Evolutionary conservation across 1,139 yeast genomes (phyloP), one percentile per base, ranked within the genome.

Genomic region (Nakaseomyces glabratus): DNA sequence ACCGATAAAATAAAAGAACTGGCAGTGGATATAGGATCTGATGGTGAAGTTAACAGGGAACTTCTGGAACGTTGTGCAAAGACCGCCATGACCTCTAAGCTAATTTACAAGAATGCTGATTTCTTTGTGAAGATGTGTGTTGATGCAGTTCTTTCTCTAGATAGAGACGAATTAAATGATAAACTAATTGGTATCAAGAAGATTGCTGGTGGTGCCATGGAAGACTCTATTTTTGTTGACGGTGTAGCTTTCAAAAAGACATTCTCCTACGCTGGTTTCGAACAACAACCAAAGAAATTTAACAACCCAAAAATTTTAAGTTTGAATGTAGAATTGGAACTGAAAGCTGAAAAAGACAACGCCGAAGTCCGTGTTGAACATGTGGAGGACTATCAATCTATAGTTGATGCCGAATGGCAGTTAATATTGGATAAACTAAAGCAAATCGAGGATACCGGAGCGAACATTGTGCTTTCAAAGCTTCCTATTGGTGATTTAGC

Each of bases 161-260:
- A 88, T 54, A 86, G 73, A 60, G 71, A 75, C 24, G 93, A 82
- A 47, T 68, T 90, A 46, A 90, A 90, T 60, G 97, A 86, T 58
- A 76, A 76, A 41, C 65, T 90, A 55, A 88, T 93, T 58, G 99
- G 98, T 40, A 79, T 90, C 53, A 90, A 90, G 61, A 88, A 85
- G 61, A 86, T 90, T 35, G 75, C 95, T 10, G 99, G 99, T 50
- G 99, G 99, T 38, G 82, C 90, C 35, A 81, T 93, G 76, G 95
- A 88, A 60, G 97, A 90, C 49, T 81, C 96, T 10, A 55, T 77
- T 43, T 84, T 85, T 51, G 75, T 90, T 35, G 75, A 82, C 51
- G 99, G 99, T 52, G 97, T 93, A 40, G 98, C 96, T 4, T 90
- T 90, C 64, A 86, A 90, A 55, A 90, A 90, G 65, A 88, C 99